Base-by-base conservation (phyloP, 2,329 filamentous ascomycete species). In the Periconia sp. region DNA sequence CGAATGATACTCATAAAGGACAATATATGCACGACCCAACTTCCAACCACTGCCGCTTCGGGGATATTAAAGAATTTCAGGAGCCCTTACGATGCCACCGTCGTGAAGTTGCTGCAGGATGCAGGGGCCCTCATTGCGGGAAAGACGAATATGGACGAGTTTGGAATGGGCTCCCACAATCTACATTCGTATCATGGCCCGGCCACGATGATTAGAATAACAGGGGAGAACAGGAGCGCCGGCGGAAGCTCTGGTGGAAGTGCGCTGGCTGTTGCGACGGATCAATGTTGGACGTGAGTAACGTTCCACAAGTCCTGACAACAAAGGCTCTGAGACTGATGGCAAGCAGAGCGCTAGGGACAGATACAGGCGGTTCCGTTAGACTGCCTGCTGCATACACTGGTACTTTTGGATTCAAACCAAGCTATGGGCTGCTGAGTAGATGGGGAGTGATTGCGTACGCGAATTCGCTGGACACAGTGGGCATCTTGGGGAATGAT, bases 111-210 rank as follows among this genome's bases (percentile, higher is more conserved):
- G 63, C 80, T 97, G 33, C 82, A 83, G 52, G 70, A 77, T 27
- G 80, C 82, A 6, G 89, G 88, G 41, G 86, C 85, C 6, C 72
- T 82, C 6, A 72, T 93, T 1, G 80, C 86, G 1, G 89, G 88
- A 7, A 96, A 96, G 74, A 92, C 91, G 2, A 96, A 96, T 70
- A 86, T 97, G 80, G 94, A 97, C 75, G 94, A 96, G 70, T 96
- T 96, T 70, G 92, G 92, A 27, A 96, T 96, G 92, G 92, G 92
- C 2, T 95, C 91, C 9, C 88, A 96, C 69, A 89, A 87, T 1
- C 82, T 80, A 18, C 77, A 87, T 64, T 92, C 91, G 1, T 75
- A 80, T 50, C 85, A 87, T 63, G 90, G 89, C 1, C 71, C 84
- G 1, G 89, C 93, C 5, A 61, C 52, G 47, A 56, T 68, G 52